Base-by-base conservation (phyloP, 2,329 filamentous ascomycete species). In the Calonectria hongkongensis region DNA sequence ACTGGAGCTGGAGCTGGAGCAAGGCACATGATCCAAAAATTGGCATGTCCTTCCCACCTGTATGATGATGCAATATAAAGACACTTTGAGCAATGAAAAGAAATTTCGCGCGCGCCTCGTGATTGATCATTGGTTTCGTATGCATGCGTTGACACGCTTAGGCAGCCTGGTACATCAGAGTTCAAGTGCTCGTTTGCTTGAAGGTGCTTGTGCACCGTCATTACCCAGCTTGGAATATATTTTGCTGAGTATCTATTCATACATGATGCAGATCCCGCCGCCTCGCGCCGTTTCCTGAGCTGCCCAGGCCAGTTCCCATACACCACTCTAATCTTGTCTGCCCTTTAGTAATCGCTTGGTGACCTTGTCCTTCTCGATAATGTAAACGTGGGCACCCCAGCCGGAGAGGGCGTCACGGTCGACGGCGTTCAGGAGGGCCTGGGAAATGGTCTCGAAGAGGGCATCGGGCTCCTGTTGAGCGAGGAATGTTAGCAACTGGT, bases 291-390 rank as follows among this genome's bases (percentile, higher is more conserved):
- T 68, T 51, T 62, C 71, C 71, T 73, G 70, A 60, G 48, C 72
- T 74, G 21, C 63, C 72, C 62, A 72, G 68, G 68, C 73, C 73
- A 50, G 63, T 36, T 77, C 41, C 66, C 60, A 50, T 70, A 72
- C 72, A 21, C 66, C 66, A 33, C 68, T 79, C 76, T 95, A 96
- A 85, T 98, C 96, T 88, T 98, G 96, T 89, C 96, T 92, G 83
- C 96, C 96, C 92, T 98, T 98, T 85, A 99, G 89, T 92, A 99
- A 92, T 85, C 97, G 91, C 93, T 98, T 98, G 82, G 97, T 98
- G 76, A 99, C 95, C 94, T 98, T 98, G 88, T 98, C 96, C 91
- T 99, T 99, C 90, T 98, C 97, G 85, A 99, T 98, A 83, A 99
- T 98, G 88, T 98, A 99, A 80, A 99, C 97, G 83, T 99, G 95